Percentiles rank a stretch among this genome's conserved stretches.
Conservation (phyloP, 176 grass and related monocot species). For the Bothriochloa decipiens region DNA sequence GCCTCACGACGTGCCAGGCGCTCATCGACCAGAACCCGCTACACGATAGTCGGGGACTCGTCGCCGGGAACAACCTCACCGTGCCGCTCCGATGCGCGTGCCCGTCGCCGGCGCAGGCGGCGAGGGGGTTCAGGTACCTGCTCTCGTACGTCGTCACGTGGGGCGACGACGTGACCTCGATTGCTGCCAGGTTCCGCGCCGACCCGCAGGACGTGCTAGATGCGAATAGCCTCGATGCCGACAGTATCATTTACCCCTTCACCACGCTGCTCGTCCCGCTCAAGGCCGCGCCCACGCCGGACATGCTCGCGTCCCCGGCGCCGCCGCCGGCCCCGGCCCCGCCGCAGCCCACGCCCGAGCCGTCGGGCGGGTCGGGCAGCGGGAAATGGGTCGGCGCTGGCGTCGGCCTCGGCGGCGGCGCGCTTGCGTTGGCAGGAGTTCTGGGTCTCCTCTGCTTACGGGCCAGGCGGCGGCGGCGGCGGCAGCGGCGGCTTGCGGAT, state of each 20-base stretch:
- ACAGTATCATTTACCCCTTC: conserved; percentile 61
- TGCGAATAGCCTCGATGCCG: conserved; percentile 52
- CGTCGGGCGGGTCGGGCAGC: neutral
- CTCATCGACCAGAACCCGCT: conserved; percentile 76
- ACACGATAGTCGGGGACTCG: conserved; percentile 32
- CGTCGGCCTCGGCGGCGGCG: conserved; percentile 53
- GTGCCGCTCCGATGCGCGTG: conserved; percentile 85
- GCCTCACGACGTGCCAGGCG: conserved; percentile 83
- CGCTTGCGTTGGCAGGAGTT: conserved; percentile 40
- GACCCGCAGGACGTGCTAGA: conserved; percentile 34
- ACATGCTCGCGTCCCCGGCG: conserved; percentile 48
- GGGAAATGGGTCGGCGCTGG: conserved; percentile 55
- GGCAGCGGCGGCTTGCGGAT: neutral
- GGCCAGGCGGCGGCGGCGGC: conserved; percentile 17
- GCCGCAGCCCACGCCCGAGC: neutral
- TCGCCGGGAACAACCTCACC: conserved; percentile 26
- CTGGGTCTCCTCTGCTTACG: conserved; percentile 21
- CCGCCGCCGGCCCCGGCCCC: conserved; percentile 41
- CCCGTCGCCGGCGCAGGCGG: conserved; percentile 56
- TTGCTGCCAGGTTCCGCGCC: conserved; percentile 58
- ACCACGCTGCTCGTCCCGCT: conserved; percentile 82
- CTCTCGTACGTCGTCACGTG: conserved; percentile 65
- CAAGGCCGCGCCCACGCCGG: conserved; percentile 54
- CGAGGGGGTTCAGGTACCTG: conserved; percentile 51
- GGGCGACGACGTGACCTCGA: conserved; percentile 38